phyloP scores from a whole-genome alignment of 345 rosid species.

The Melaleuca alternifolia region DNA sequence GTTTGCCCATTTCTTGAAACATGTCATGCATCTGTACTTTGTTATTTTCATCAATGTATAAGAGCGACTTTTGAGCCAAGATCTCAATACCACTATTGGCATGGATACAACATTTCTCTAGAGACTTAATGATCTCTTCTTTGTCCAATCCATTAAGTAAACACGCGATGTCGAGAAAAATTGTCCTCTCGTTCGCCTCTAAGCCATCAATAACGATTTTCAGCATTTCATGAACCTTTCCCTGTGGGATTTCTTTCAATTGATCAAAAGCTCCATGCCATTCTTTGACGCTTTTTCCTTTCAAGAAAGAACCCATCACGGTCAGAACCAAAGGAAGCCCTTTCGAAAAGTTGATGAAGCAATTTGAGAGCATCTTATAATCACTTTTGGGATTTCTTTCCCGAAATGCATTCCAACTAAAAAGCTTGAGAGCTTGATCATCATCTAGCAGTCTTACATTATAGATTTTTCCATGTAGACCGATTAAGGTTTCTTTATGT shows the following conservation, averaged over 20 bases:
- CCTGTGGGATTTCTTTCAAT: accelerated
- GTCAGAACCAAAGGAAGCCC: not conserved
- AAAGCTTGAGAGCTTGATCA: not conserved
- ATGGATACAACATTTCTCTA: not conserved
- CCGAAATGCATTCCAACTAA: accelerated
- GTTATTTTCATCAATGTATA: not conserved
- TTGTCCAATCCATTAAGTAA: not conserved
- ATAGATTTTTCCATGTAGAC: not conserved
- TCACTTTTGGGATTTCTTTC: not conserved
- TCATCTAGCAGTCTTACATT: not conserved
- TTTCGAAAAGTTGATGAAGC: not conserved
- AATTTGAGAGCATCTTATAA: not conserved
- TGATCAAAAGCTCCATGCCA: not conserved
- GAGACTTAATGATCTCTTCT: not conserved
- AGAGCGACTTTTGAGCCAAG: not conserved
- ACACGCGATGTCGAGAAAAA: not conserved
- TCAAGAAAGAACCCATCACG: not conserved
- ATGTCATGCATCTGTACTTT: not conserved
- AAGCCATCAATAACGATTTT: not conserved
- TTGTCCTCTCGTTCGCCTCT: not conserved
- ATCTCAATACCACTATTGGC: not conserved
- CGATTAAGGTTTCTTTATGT: not conserved
- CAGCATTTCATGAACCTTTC: not conserved
- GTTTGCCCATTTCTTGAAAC: not conserved
- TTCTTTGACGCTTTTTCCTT: not conserved